Conservation (phyloP, 495 filamentous ascomycete species). For the Umbilicaria muhlenbergii region DNA sequence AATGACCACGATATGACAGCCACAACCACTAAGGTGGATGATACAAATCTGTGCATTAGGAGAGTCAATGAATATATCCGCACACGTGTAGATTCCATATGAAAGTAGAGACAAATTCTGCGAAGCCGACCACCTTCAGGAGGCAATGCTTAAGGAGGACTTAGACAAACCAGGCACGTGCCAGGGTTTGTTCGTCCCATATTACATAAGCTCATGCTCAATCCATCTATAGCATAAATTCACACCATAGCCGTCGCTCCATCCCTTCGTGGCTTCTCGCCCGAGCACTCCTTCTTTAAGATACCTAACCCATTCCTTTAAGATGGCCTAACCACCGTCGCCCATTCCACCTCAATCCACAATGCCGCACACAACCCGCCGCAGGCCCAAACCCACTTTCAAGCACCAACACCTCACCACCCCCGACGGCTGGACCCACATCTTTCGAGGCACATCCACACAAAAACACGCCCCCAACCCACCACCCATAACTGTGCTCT, state of each 20-base stretch:
- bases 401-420: slow-evolving; percentile 31
- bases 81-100: neutral
- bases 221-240: no score
- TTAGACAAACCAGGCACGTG: no score
- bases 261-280: no score
- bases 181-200: no score
- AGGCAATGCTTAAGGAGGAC: no score
- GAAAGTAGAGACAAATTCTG: no score
- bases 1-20: neutral
- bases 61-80: neutral
- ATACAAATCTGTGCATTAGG: neutral
- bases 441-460: slow-evolving; percentile 22
- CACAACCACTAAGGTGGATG: neutral
- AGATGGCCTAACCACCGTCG: neutral
- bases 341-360: neutral
- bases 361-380: slow-evolving; percentile 35
- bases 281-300: no score
- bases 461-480: slow-evolving; percentile 8
- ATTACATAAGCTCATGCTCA: no score
- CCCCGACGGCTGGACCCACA: slow-evolving; percentile 40
- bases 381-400: slow-evolving; percentile 15
- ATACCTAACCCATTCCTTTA: neutral
- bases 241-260: no score
- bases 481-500: neutral
- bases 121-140: no score